Base-by-base conservation (phyloP, 2,329 filamentous ascomycete species). In the Monascus ruber region DNA sequence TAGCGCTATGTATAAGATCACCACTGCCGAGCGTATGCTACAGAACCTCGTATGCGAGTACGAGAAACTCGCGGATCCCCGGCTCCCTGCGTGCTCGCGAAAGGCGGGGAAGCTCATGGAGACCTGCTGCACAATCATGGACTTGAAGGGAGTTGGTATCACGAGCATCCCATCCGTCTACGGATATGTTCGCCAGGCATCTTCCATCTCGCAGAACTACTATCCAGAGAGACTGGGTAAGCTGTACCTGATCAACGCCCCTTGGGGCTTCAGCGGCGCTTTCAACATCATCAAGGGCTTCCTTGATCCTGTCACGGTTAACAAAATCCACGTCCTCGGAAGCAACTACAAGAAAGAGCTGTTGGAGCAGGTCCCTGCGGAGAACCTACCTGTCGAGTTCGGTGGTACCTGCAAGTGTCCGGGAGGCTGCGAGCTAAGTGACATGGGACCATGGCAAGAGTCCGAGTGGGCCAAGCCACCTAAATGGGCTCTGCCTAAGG, bases 81-180 rank as follows among this genome's bases (percentile, higher is more conserved):
- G 91, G 50, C 77, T 98, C 41, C 91, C 91, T 38, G 89, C 91
- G 51, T 95, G 87, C 75, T 94, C 87, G 41, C 87, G 89, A 66
- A 94, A 94, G 69, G 73, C 81, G 24, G 86, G 85, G 54, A 77
- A 82, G 57, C 79, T 98, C 42, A 81, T 95, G 56, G 91, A 98
- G 73, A 98, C 91, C 24, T 95, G 86, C 72, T 96, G 91, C 79
- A 89, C 85, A 48, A 87, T 98, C 68, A 91, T 96, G 82, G 91
- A 98, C 66, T 76, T 95, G 63, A 94, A 94, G 72, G 88, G 88
- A 46, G 88, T 98, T 24, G 85, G 85, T 42, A 69, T 96, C 52
- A 74, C 73, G 60, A 91, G 83, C 66, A 80, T 85, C 33, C 75
- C 79, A 46, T 82, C 83, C 45, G 89, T 95, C 42, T 94, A 93